These are phyloP conservation scores for Noccaea bulbosa DNA, from an alignment of 345 rosid species.

Conservation along the genomic window DNA sequence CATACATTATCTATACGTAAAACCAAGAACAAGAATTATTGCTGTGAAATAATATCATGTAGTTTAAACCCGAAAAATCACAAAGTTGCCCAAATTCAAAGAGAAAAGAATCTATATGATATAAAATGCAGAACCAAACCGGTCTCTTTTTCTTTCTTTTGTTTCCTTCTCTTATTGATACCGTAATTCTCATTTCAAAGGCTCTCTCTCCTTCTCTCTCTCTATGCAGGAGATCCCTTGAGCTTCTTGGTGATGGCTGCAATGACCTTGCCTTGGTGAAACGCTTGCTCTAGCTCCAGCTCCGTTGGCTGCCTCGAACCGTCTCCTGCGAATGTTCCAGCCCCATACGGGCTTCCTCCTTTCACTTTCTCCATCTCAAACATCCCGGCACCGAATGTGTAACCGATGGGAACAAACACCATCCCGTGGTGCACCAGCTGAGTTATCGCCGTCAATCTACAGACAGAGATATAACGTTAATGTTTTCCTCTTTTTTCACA, in stretches of 20 bases:
- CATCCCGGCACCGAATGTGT: slow-evolving; percentile 98
- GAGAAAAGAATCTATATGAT: slow-evolving; percentile 38
- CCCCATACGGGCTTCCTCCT: slow-evolving; percentile 96
- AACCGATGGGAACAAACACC: slow-evolving; percentile 88
- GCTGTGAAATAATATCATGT: slow-evolving; percentile 34
- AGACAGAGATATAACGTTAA: too few relatives aligned
- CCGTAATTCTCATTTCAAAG: background rate
- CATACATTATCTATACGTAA: slow-evolving; percentile 38
- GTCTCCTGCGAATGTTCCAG: slow-evolving; percentile 92
- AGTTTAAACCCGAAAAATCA: slow-evolving; percentile 32
- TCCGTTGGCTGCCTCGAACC: slow-evolving; percentile 88
- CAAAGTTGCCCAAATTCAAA: slow-evolving; percentile 31
- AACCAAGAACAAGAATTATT: slow-evolving; percentile 41
- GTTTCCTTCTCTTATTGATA: slow-evolving; percentile 11
- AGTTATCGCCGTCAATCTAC: slow-evolving; percentile 90
- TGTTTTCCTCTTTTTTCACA: too few relatives aligned
- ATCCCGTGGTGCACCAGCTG: slow-evolving; percentile 98
- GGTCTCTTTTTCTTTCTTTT: background rate
- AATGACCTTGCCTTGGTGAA: slow-evolving; percentile 96
- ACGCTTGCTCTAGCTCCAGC: slow-evolving; percentile 82
- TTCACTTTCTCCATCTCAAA: slow-evolving; percentile 91
- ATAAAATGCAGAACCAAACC: slow-evolving; percentile 31
- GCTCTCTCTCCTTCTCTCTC: slow-evolving; percentile 32
- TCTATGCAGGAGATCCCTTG: slow-evolving; percentile 58
- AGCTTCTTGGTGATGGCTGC: slow-evolving; percentile 89